Base-by-base conservation (phyloP, 2,329 filamentous ascomycete genomes). In the Stenocarpella maydis region DNA sequence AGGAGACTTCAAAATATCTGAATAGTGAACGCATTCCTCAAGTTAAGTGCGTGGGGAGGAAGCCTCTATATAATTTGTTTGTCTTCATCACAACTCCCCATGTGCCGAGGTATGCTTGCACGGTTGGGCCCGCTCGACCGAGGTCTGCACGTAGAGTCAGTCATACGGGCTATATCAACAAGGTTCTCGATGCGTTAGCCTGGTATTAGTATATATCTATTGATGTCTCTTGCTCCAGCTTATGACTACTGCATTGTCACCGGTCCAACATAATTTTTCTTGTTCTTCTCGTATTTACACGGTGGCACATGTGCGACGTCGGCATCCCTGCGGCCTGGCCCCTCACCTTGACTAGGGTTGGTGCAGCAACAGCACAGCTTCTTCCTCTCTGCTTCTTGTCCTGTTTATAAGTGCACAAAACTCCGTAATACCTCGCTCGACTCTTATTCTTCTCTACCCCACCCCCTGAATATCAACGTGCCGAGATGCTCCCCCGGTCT, bases 301-400 rank as follows among this genome's bases (percentile, higher is more conserved):
- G 39, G 55, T 45, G 39, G 55, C 26, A 53, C 19, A 15, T 45
- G 10, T 39, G 55, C 39, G 8, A 43, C 55, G 31, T 60, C 19
- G n/a, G 43, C 45, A 49, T 19, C 15, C 15, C 17, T 61, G 39
- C 24, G 26, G 55, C 21, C 37, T 14, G 55, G 39, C 55, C 55
- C 55, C 55, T 61, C 41, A 47, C 24, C 55, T 24, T 61, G 39
- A 47, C 45, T 26, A 26, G 55, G 55, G 15, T 45, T 61, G 41
- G 55, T 41, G 28, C 39, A 45, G 12, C 10, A 47, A n/a, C 55
- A 47, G 39, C 10, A 47, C 55, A 34, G 39, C 41, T 28, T 31
- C 55, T 2, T 31, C 12, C n/a, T n/a, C n/a, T n/a, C n/a, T n/a
- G n/a, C n/a, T n/a, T n/a, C n/a, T n/a, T 61, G 10, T 61, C 10